These are phyloP conservation scores for Fusarium sp. DNA, from an alignment of 2,329 filamentous ascomycete species.

Conservation along the genomic window DNA sequence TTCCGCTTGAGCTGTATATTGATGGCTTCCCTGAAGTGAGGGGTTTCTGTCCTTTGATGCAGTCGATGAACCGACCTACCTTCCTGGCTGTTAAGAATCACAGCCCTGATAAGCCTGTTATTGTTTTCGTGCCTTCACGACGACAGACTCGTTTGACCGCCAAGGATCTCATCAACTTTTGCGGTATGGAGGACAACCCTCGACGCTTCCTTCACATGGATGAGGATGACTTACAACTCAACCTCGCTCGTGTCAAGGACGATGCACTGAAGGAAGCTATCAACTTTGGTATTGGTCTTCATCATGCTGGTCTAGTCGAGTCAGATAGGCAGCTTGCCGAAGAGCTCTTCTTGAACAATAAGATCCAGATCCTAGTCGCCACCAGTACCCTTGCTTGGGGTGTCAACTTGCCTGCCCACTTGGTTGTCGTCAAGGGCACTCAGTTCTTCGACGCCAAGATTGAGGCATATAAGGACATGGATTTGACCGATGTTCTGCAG, in stretches of 20 bases:
- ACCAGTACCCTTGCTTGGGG: constrained; percentile 98
- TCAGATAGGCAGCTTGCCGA: constrained; percentile 91
- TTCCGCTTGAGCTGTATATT: constrained; percentile 95
- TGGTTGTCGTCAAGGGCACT: constrained; percentile 97
- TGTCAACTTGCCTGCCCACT: constrained; percentile 94
- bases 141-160: constrained; percentile 95
- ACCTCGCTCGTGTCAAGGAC: constrained; percentile 91
- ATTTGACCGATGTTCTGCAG: constrained; percentile 95
- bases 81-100: constrained; percentile 97
- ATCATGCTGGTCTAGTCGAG: constrained; percentile 96
- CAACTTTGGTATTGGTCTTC: constrained; percentile 95
- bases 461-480: constrained; percentile 98
- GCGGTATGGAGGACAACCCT: constrained; percentile 98
- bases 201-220: constrained; percentile 93
- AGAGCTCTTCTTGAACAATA: constrained; percentile 96
- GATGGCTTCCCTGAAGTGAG: constrained; percentile 96
- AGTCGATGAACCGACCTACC: constrained; percentile 98
- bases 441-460: constrained; percentile 99
- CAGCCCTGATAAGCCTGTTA: constrained; percentile 95
- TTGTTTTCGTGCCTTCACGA: constrained; percentile 96
- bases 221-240: constrained; percentile 90
- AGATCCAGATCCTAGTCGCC: constrained; percentile 95
- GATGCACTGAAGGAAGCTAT: constrained; percentile 93
- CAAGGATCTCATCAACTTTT: constrained; percentile 96
- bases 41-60: constrained; percentile 97